phyloP scores from a whole-genome alignment of 306 rosid species.

The Gleditsia sinensis region DNA sequence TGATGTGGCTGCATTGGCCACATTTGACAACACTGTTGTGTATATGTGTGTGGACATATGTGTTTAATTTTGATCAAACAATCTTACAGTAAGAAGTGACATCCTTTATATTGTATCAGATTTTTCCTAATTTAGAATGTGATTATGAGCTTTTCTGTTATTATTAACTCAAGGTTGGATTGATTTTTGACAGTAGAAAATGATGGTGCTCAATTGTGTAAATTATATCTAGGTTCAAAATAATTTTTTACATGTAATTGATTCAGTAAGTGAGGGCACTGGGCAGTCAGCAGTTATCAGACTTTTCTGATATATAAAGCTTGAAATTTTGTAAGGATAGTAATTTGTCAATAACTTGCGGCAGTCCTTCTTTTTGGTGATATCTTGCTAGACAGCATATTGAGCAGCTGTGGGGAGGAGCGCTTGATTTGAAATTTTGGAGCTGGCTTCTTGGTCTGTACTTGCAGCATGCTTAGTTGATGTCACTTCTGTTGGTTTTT shows the following conservation, averaged over 20 bases:
- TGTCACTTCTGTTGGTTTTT: neutral
- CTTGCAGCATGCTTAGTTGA: neutral
- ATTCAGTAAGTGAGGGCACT: neutral
- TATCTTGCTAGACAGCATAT: neutral
- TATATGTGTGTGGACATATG: neutral
- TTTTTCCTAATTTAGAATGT: neutral
- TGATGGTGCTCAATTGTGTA: neutral
- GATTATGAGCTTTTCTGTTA: slow-evolving; percentile 5
- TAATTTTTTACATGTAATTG: neutral
- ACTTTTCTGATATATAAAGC: neutral
- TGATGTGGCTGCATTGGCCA: neutral
- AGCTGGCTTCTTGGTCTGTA: neutral
- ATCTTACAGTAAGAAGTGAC: neutral
- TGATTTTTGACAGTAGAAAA: too few species aligned
- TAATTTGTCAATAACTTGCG: neutral
- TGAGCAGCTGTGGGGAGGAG: neutral
- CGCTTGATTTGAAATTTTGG: neutral
- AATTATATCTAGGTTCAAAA: neutral
- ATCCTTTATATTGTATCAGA: neutral
- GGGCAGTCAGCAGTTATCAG: neutral
- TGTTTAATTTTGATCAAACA: slow-evolving; percentile 12
- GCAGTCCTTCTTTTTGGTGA: neutral
- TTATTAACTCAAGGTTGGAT: neutral
- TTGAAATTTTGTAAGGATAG: neutral
- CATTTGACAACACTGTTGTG: neutral